Evolutionary conservation across 495 filamentous ascomycete genomes (phyloP).

Genomic region (Pseudomonodictys pantanalensis): DNA sequence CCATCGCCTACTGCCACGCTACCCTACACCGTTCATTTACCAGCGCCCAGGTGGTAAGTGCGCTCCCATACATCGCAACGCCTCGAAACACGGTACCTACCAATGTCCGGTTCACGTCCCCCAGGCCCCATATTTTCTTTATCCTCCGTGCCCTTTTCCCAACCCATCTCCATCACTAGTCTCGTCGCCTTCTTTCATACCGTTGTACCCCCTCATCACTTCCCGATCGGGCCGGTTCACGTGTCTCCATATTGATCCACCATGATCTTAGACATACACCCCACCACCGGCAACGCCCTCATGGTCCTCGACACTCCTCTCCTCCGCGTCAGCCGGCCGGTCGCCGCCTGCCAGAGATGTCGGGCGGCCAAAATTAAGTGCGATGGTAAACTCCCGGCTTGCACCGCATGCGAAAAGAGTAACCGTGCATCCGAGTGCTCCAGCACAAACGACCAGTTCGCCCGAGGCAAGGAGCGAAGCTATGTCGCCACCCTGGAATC

Average conservation of each 20-base stretch:
- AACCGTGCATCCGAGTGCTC: conserved; percentile 79
- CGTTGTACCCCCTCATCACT: not conserved
- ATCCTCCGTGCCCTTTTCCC: not conserved
- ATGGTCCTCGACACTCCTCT: conserved; percentile 66
- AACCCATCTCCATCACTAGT: not conserved
- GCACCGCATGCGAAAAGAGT: conserved; percentile 85
- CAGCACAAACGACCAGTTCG: conserved; percentile 91
- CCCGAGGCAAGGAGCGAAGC: conserved; percentile 87
- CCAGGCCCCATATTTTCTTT: conserved; percentile 12
- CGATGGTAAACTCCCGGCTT: conserved; percentile 90
- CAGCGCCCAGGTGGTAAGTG: conserved; percentile 10
- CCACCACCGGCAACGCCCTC: conserved; percentile 23
- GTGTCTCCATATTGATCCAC: conserved; percentile 11
- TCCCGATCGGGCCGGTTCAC: conserved; percentile 12
- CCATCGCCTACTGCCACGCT: too few species aligned
- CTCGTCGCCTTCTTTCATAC: not conserved
- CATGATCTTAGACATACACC: conserved; percentile 21
- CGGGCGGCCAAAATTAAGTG: conserved; percentile 92
- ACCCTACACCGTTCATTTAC: too few species aligned
- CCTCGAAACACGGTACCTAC: not conserved
- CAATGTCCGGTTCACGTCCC: not conserved
- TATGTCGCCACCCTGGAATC: conserved; percentile 91
- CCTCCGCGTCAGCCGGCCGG: conserved; percentile 83
- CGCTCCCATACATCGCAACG: not conserved
- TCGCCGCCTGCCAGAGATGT: conserved; percentile 90